A percentile compares a stretch with the other conserved stretches of the same genome.
Evolutionary conservation across 2,329 filamentous ascomycete species (phyloP).

Genomic region (Alternaria sp.): DNA sequence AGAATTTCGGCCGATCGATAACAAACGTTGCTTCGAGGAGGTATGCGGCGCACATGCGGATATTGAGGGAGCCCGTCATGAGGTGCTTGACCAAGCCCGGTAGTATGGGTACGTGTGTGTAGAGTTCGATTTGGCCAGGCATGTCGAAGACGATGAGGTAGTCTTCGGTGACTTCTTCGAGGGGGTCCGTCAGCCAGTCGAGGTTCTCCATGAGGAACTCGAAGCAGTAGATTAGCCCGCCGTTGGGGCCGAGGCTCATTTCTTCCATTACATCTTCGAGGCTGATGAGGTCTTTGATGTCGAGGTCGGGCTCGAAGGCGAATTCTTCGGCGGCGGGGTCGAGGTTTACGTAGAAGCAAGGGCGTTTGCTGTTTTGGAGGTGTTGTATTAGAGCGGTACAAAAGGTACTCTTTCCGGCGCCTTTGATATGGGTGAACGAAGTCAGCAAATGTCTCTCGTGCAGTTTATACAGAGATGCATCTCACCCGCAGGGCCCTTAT

Average conservation of each 20-base stretch:
- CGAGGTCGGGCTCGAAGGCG: constrained; percentile 87
- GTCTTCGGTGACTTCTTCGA: constrained; percentile 88
- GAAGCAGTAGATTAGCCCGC: constrained; percentile 94
- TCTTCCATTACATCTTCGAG: constrained; percentile 98
- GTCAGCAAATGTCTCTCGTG: too few species aligned
- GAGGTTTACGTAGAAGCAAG: constrained; percentile 97
- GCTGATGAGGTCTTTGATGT: constrained; percentile 93
- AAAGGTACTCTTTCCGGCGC: constrained; percentile 57
- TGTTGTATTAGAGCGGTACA: constrained; percentile 98
- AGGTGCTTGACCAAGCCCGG: constrained; percentile 84
- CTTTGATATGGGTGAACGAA: too few species aligned
- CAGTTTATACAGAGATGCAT: too few species aligned
- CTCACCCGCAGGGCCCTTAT: constrained; percentile 60
- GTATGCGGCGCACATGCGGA: constrained; percentile 91
- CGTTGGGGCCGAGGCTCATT: constrained; percentile 87
- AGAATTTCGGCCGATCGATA: constrained; percentile 95
- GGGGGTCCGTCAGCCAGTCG: constrained; percentile 84
- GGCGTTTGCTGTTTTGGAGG: constrained; percentile 87
- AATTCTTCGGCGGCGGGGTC: constrained; percentile 95
- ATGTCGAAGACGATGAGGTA: constrained; percentile 98
- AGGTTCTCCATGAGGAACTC: constrained; percentile 95
- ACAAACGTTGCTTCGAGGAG: constrained; percentile 95
- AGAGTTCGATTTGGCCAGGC: constrained; percentile 98
- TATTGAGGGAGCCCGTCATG: constrained; percentile 81
- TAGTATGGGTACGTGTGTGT: constrained; percentile 93